Evolutionary conservation across 306 rosid species (phyloP), one percentile per base, ranked within the genome.

Genomic region (Quercus cerris): DNA sequence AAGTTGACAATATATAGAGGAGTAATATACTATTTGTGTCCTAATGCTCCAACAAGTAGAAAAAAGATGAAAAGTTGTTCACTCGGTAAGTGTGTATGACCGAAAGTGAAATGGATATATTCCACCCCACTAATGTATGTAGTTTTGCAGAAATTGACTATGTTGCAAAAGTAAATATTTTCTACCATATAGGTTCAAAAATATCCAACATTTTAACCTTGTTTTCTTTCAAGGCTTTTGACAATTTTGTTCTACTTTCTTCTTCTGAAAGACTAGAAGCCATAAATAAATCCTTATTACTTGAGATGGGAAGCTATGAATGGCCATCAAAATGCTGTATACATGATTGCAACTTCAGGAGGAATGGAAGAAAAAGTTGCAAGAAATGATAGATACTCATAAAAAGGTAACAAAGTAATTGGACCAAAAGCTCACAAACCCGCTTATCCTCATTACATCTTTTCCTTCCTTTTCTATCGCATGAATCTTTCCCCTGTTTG

Each of bases 271-370:
- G 61, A 56, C 3, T 19, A 56, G 61, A 56, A 15, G 20, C 58
- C n/a, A 54, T 54, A 17, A 11, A 41, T 41, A 15, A 56, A n/a
- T 56, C 59, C 22, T 56, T 56, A 56, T 56, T 56, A 56, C 59
- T n/a, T 19, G 59, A 56, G 59, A 17, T 56, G 59, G 59, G 59
- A 56, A 56, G 77, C 35, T 44, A 30, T 58, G 17, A 31, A 49
- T 61, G 66, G 51, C 20, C 56, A 49, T 71, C 41, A 61, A 13
- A 61, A 6, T 46, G 44, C 11, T 31, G 75, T 55, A 51, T 68
- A 55, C 80, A 72, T 35, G 78, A 82, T 77, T 41, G 30, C 51
- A 80, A 75, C 64, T 76, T 76, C 75, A 33, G 68, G 68, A 72
- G 62, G 58, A 72, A 83, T 56, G 63, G 14, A 56, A 27, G 14